phyloP scores from a whole-genome alignment of 331 rosid genomes.

The Cydonia oblonga region DNA sequence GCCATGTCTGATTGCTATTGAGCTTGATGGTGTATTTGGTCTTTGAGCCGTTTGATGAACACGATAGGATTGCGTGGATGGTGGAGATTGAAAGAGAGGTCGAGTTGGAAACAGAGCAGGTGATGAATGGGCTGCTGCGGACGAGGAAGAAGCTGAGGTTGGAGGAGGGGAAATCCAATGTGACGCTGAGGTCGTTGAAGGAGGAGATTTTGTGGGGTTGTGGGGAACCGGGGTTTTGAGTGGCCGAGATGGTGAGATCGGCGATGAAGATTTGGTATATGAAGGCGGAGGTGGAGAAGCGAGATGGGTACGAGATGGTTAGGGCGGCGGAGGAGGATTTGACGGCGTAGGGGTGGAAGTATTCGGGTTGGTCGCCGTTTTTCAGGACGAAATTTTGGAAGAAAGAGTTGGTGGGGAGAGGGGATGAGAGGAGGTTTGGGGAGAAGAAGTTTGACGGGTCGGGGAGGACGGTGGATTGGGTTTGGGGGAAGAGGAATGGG shows the following conservation, averaged over 20 bases:
- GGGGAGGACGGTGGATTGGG: too few relatives aligned
- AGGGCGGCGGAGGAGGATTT: too few relatives aligned
- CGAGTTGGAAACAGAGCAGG: slow-evolving; percentile 17
- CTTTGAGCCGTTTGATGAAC: slow-evolving; percentile 22
- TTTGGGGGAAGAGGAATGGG: too few relatives aligned
- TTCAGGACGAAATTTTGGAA: too few relatives aligned
- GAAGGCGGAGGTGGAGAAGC: background rate
- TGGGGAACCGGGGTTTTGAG: slow-evolving; percentile 5
- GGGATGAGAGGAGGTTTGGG: too few relatives aligned
- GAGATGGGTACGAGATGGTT: too few relatives aligned
- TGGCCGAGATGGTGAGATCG: slow-evolving; percentile 51
- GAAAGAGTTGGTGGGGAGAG: too few relatives aligned
- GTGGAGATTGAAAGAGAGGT: slow-evolving; percentile 42
- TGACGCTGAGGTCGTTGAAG: slow-evolving; percentile 46
- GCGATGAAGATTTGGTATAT: slow-evolving; percentile 36
- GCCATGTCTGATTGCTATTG: slow-evolving; percentile 18
- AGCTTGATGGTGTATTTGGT: slow-evolving; percentile 49
- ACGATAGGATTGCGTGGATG: slow-evolving; percentile 7
- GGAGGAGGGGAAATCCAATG: slow-evolving; percentile 56
- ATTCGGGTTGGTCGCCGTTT: too few relatives aligned
- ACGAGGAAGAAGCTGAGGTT: slow-evolving; percentile 52
- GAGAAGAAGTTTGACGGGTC: too few relatives aligned
- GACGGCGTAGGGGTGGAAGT: too few relatives aligned
- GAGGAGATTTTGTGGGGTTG: slow-evolving; percentile 40
- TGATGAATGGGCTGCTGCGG: slow-evolving; percentile 70